A percentile compares a stretch with the other conserved stretches of the same genome.
These are phyloP conservation scores for Cutaneotrichosporon sp. DNA, from an alignment of 1,284 basidiomycete species.

Conservation along the genomic window DNA sequence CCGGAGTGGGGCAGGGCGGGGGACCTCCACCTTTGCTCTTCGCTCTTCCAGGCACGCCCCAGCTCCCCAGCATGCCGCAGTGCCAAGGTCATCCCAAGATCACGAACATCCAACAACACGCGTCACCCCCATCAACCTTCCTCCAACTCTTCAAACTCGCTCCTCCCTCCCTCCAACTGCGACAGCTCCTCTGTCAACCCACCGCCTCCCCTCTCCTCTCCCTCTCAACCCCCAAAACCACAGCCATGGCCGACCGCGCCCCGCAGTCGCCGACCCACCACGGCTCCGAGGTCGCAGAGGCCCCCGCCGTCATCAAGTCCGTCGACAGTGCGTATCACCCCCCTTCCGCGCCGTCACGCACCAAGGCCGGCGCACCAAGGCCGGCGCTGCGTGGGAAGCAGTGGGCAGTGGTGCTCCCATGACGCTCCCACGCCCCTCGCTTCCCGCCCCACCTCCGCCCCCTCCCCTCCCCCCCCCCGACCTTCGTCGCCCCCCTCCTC, in stretches of 20 bases:
- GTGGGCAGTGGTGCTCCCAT: no score
- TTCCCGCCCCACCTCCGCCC: conserved; percentile 5
- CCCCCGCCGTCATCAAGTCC: conserved; percentile 82
- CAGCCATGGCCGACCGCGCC: conserved; percentile 15
- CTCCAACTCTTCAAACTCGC: neutral
- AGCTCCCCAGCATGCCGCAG: neutral
- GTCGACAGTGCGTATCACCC: conserved; percentile 68
- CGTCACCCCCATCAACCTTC: neutral
- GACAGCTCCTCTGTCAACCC: no score
- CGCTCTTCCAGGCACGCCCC: neutral
- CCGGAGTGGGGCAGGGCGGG: no score
- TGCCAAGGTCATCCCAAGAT: no score
- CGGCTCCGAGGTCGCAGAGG: neutral
- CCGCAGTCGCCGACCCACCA: neutral
- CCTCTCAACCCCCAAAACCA: neutral
- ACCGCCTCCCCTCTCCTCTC: no score
- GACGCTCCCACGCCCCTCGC: no score
- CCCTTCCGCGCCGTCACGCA: no score
- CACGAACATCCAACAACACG: neutral
- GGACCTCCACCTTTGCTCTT: no score
- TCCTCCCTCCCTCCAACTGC: neutral
- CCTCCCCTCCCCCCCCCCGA: neutral
- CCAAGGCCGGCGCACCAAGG: no score
- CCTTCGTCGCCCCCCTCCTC: neutral
- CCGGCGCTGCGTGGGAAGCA: no score